Evolutionary conservation across 352 stramenopile genomes (phyloP), one percentile per base, ranked within the genome.

Genomic region (Hyaloperonospora arabidopsidis): DNA sequence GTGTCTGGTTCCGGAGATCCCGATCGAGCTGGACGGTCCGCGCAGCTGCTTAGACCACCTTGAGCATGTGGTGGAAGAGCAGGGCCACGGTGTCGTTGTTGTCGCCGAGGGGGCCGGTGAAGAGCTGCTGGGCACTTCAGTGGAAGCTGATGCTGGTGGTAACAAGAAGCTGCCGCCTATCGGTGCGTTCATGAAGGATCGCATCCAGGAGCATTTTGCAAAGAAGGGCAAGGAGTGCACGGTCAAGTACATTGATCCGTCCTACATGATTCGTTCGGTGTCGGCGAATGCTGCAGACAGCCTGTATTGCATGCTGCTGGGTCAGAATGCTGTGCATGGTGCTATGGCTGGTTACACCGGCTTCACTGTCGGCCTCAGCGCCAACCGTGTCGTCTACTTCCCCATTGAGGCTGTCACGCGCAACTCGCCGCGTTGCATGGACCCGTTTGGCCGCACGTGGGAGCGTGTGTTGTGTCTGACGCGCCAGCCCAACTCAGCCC

Each of bases 211-310:
- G 40, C 92, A 98, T 68, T 99, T 98, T 66, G 81, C 93, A 47
- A 89, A 63, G 55, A 88, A 76, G 54, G 83, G 78, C 65, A 92
- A 87, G 67, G 74, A 76, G 47, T 89, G 65, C 41, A 98, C 93
- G 48, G 85, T 98, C 50, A 98, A 98, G 75, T 98, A 98, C 76
- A 98, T 98, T 70, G 95, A 98, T 70, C 95, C 95, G 52, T 97
- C 89, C 40, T 98, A 98, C 74, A 98, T 97, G 87, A 97, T 98
- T 65, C 90, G 86, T 49, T 85, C 71, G 53, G 89, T 98, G 57
- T 82, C 94, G 21, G 91, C 95, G 25, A 98, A 97, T 65, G 84
- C 90, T 19, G 86, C 86, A 38, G 95, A 98, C 52, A 88, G 71
- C 58, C 67, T 98, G 44, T 97, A 98, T 70, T 98, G 96, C 72